phyloP scores from a whole-genome alignment of 495 filamentous ascomycete genomes.

The Emericellopsis terricola region DNA sequence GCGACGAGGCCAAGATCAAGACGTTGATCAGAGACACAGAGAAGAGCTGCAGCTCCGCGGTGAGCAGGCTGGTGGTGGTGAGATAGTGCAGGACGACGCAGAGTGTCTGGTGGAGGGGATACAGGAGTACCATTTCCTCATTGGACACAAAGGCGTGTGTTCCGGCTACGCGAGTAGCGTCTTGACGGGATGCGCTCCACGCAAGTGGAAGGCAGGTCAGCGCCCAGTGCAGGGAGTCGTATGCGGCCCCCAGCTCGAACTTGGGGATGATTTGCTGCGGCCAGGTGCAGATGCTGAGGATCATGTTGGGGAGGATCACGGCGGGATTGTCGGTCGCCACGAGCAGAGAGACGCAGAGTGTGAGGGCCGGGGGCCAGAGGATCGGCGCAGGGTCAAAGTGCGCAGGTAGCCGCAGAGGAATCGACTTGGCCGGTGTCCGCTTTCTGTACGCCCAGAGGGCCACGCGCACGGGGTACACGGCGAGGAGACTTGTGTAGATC shows the following conservation, averaged over 20 bases:
- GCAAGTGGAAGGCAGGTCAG: constrained; percentile 45
- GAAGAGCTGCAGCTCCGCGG: constrained; percentile 74
- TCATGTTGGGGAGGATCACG: constrained; percentile 56
- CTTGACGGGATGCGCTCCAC: constrained; percentile 4
- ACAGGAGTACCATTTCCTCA: constrained; percentile 53
- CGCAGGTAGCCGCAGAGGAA: constrained; percentile 38
- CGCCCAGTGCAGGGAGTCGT: constrained; percentile 53
- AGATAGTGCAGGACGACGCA: constrained; percentile 55
- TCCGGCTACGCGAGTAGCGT: not conserved
- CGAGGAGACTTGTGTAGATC: constrained; percentile 9
- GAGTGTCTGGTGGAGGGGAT: constrained; percentile 73
- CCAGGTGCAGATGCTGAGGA: constrained; percentile 62
- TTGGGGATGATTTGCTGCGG: constrained; percentile 56
- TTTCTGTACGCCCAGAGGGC: constrained; percentile 21
- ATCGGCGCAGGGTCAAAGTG: constrained; percentile 83
- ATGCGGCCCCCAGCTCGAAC: constrained; percentile 28
- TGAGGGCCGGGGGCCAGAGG: constrained; percentile 65
- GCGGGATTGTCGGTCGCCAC: constrained; percentile 37
- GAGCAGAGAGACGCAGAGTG: constrained; percentile 60
- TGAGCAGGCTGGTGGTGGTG: constrained; percentile 70
- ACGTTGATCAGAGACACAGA: constrained; percentile 71
- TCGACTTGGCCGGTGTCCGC: constrained; percentile 13
- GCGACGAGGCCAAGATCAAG: constrained; percentile 56
- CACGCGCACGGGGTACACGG: constrained; percentile 29
- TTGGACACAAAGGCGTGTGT: constrained; percentile 19